Conservation (phyloP, 345 rosid species). For the Aurinia saxatilis region DNA sequence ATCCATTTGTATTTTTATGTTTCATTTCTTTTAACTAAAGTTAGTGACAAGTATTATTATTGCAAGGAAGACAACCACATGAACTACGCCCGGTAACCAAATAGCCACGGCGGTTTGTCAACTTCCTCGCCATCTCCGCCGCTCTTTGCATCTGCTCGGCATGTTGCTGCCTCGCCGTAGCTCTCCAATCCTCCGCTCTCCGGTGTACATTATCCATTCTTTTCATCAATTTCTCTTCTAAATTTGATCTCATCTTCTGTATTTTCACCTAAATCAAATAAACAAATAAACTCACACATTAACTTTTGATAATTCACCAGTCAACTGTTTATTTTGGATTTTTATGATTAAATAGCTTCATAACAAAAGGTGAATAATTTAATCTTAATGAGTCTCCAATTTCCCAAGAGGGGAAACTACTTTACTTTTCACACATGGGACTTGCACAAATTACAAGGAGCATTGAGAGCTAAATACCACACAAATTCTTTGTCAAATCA, state of each 20-base stretch:
- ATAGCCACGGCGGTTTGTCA: constrained; percentile 31
- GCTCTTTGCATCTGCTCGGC: constrained; percentile 50
- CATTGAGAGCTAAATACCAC: no score
- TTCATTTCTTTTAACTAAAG: background rate
- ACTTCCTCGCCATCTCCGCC: constrained; percentile 37
- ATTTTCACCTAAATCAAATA: constrained; percentile 59
- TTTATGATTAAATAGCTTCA: background rate
- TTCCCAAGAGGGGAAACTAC: background rate
- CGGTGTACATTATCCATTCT: constrained; percentile 66
- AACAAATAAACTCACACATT: no score
- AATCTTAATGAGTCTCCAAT: background rate
- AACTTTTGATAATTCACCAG: background rate
- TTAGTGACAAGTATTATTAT: constrained; percentile 17
- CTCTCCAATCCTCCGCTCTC: constrained; percentile 81
- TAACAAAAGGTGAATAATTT: background rate
- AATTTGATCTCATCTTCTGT: constrained; percentile 78
- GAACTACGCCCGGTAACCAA: constrained; percentile 36
- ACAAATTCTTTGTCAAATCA: no score
- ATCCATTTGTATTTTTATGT: background rate
- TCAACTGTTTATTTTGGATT: background rate
- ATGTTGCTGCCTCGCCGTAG: constrained; percentile 58
- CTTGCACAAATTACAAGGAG: constrained; percentile 23
- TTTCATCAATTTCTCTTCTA: constrained; percentile 86
- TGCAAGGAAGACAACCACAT: constrained; percentile 76
- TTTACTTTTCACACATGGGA: constrained; percentile 18